phyloP scores from a whole-genome alignment of 2,329 filamentous ascomycete species.

The Seiridium cupressi region DNA sequence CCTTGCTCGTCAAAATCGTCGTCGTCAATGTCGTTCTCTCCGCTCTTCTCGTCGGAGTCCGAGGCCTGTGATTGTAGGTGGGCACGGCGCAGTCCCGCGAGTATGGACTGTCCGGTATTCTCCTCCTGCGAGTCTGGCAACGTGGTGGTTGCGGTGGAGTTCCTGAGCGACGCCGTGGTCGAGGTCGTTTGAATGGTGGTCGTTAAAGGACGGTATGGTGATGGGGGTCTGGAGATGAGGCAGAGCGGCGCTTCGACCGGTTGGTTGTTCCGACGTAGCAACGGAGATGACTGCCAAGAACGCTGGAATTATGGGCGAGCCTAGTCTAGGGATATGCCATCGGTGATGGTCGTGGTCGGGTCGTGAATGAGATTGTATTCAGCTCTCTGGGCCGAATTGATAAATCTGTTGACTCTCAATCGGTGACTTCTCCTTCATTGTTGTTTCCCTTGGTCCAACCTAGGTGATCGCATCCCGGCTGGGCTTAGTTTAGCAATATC shows the following conservation, averaged over 20 bases:
- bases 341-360: too few relatives aligned
- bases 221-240: not conserved
- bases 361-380: too few relatives aligned
- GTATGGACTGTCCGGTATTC: conserved; percentile 42
- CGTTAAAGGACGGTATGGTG: not conserved
- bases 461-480: too few relatives aligned
- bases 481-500: too few relatives aligned
- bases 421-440: too few relatives aligned
- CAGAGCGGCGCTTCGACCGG: conserved; percentile 1
- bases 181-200: not conserved
- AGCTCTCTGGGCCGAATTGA: too few relatives aligned
- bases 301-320: too few relatives aligned
- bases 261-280: not conserved
- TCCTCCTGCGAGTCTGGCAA: conserved; percentile 45
- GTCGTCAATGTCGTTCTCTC: conserved; percentile 27
- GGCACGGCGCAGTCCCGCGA: conserved; percentile 34
- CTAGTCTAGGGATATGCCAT: too few relatives aligned
- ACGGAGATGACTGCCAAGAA: conserved; percentile 1
- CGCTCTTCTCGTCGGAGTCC: conserved; percentile 13
- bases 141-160: conserved; percentile 35
- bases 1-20: conserved; percentile 29
- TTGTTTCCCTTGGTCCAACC: too few relatives aligned
- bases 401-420: too few relatives aligned
- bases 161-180: conserved; percentile 5
- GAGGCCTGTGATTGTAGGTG: conserved; percentile 15